These are phyloP conservation scores for Copromyces sp. DNA, from an alignment of 495 filamentous ascomycete species.

Conservation along the genomic window DNA sequence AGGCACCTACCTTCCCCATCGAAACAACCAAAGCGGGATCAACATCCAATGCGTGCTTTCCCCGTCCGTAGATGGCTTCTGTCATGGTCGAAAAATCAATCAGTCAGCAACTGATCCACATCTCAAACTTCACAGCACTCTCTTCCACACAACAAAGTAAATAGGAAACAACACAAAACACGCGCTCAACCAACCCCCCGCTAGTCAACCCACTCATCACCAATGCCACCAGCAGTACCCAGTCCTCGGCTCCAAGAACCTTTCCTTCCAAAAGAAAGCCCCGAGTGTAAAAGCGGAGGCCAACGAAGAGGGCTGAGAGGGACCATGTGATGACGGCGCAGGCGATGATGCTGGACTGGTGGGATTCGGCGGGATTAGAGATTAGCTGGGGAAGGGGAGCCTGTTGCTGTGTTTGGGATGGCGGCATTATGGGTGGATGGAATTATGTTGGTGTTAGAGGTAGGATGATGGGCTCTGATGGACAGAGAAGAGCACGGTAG, in stretches of 20 bases:
- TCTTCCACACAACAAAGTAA: not conserved
- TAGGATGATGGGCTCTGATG: not conserved
- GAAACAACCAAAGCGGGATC: slow-evolving; percentile 2
- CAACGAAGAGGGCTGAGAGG: slow-evolving; percentile 13
- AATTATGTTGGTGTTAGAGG: not conserved
- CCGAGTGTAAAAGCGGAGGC: slow-evolving; percentile 18
- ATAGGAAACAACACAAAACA: not conserved
- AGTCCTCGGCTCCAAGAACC: slow-evolving; percentile 17
- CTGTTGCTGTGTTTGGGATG: not conserved
- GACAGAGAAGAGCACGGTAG: not conserved
- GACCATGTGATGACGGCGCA: slow-evolving; percentile 14
- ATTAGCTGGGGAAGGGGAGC: not conserved
- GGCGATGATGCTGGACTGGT: slow-evolving; percentile 17
- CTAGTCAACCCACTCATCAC: slow-evolving; percentile 13
- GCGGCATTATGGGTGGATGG: not conserved
- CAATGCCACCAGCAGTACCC: slow-evolving; percentile 14
- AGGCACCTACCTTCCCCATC: slow-evolving; percentile 8
- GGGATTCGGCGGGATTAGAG: slow-evolving; percentile 9
- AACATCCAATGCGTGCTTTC: slow-evolving; percentile 13
- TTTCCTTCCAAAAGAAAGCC: slow-evolving; percentile 1
- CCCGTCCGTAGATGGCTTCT: slow-evolving; percentile 15
- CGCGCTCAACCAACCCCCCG: slow-evolving; percentile 14
- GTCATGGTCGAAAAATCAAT: not conserved
- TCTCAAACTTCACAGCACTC: too few species aligned
- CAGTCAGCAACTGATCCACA: not conserved